Evolutionary conservation across 2,329 filamentous ascomycete species (phyloP), one percentile per base, ranked within the genome.

Genomic region (Apiospora koreana): DNA sequence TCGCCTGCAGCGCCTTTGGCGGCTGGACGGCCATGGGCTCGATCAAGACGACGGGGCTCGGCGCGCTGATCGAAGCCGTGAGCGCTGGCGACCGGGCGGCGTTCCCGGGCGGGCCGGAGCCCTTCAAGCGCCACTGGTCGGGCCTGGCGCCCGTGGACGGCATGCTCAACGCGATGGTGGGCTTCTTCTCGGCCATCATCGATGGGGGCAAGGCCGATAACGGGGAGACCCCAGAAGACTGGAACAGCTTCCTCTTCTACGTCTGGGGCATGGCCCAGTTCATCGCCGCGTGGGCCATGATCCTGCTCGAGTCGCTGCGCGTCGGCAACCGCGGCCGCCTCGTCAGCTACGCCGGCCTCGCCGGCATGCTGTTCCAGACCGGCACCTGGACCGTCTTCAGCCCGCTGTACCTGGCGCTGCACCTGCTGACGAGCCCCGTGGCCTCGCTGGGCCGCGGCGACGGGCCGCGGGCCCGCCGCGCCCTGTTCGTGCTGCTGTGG

Each of bases 351-450:
- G 71, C 74, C 67, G 73, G 73, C 8, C 71, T 70, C 35, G 69
- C 75, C 12, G 77, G 76, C 31, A 1, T 77, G 4, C 3, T 76
- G n/a, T 73, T 75, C 71, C 77, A 79, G 74, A 72, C 71, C 41
- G 16, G 75, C 67, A 75, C 74, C 46, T 79, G 72, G 74, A 74
- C 76, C n/a, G 70, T 76, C 67, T 69, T 72, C 7, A 67, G 76
- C 18, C 78, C 78, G 43, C 71, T 79, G 9, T 79, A 76, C 67
- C 71, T 79, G 10, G 73, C 73, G 7, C 68, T 77, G 41, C 76
- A 78, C 70, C 74, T 80, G 62, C 69, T 79, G 70, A 78, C 77
- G 23, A 77, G 76, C 21, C 77, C 77, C 25, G 70, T 75, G 12
- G 75, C 77, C 31, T 69, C 67, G 35, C 71, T 78, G n/a, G 54